Percentiles rank a stretch among this genome's conserved stretches.
Conservation (phyloP, 805 yeast genomes). For the Diddensiella transvaalensis region DNA sequence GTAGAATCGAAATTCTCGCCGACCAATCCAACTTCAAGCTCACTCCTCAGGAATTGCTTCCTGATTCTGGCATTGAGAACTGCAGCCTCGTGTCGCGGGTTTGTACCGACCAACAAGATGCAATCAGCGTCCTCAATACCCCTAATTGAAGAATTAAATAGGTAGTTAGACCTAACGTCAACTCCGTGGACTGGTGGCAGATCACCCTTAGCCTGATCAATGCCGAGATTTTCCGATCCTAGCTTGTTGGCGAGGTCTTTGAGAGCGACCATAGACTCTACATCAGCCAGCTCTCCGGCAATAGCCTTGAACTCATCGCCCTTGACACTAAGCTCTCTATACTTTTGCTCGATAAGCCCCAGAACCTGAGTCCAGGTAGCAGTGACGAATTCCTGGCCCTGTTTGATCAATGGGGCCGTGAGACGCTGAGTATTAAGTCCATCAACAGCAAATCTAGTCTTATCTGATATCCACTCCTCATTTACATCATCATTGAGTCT, state of each 20-base stretch:
- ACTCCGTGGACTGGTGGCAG: slow-evolving; percentile 61
- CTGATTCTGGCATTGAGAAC: slow-evolving; percentile 81
- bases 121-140: slow-evolving; percentile 83
- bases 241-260: slow-evolving; percentile 74
- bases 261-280: slow-evolving; percentile 75
- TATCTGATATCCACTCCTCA: slow-evolving; percentile 90
- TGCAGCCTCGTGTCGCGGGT: slow-evolving; percentile 88
- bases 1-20: slow-evolving; percentile 80
- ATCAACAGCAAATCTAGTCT: slow-evolving; percentile 80
- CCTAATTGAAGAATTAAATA: slow-evolving; percentile 73
- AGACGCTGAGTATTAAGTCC: slow-evolving; percentile 83
- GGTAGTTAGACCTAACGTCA: slow-evolving; percentile 73
- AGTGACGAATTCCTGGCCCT: slow-evolving; percentile 63
- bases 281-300: slow-evolving; percentile 78
- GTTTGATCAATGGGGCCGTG: slow-evolving; percentile 72
- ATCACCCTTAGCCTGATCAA: slow-evolving; percentile 60
- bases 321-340: slow-evolving; percentile 50
- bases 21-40: slow-evolving; percentile 61
- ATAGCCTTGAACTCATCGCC: slow-evolving; percentile 76
- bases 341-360: slow-evolving; percentile 61
- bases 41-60: slow-evolving; percentile 69
- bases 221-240: slow-evolving; percentile 76
- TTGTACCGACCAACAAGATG: slow-evolving; percentile 75
- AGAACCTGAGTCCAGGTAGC: slow-evolving; percentile 89
- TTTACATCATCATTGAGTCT: slow-evolving; percentile 81